A percentile compares a stretch with the other conserved stretches of the same genome.
These are phyloP conservation scores for Dendrobium huoshanense DNA, from an alignment of 106 monocot species.

Conservation along the genomic window DNA sequence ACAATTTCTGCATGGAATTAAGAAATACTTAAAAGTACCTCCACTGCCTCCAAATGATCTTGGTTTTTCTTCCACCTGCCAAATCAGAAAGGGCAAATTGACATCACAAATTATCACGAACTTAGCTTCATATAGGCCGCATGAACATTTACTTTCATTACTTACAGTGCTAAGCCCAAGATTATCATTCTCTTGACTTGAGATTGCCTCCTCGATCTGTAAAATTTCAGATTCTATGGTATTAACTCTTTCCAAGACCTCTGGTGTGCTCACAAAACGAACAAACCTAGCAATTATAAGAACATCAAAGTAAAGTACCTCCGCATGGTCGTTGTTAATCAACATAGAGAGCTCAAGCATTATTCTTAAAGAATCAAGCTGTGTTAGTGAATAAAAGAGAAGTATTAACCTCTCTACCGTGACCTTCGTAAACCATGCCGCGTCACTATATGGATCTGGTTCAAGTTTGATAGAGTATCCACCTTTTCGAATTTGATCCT, in stretches of 20 bases:
- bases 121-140: background rate
- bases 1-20: background rate
- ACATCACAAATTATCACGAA: background rate
- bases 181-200: constrained; percentile 37
- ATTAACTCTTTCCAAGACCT: constrained; percentile 50
- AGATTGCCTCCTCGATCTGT: constrained; percentile 52
- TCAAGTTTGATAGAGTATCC: constrained; percentile 64
- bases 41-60: constrained; percentile 13
- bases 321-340: too few species aligned
- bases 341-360: too few species aligned
- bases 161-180: constrained; percentile 29
- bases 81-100: background rate
- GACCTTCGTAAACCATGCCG: constrained; percentile 64
- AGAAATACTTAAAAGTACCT: constrained; percentile 14
- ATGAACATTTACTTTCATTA: background rate
- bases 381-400: too few species aligned
- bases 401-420: constrained; percentile 47
- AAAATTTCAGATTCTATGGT: constrained; percentile 56
- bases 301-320: background rate
- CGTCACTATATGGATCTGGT: constrained; percentile 23
- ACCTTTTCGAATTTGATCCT: constrained; percentile 59
- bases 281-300: constrained; percentile 37
- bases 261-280: constrained; percentile 71
- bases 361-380: too few species aligned
- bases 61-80: constrained; percentile 34